Base-by-base conservation (phyloP, 352 stramenopile species). In the Saprolegnia parasitica region DNA sequence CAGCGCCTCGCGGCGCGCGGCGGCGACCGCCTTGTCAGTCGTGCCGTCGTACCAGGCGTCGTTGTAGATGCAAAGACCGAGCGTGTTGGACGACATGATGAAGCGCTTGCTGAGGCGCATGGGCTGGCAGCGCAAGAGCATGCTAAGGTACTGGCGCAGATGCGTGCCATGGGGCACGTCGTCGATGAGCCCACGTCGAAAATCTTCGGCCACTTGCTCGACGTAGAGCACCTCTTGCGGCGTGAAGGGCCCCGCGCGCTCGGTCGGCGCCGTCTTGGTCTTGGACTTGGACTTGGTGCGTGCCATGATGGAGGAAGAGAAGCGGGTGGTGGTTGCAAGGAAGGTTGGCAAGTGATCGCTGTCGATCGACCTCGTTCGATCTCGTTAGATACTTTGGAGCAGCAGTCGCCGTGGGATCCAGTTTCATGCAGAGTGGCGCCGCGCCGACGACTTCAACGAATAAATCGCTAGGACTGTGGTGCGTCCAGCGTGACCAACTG, bases 91-190 rank as follows among this genome's bases (percentile, higher is more conserved):
- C 18, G 26, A n/a, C 26, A 62, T 49, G 21, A 29, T 20, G 39
- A 70, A 70, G 29, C 55, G 54, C 29, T 70, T 70, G 54, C 63
- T 70, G 1, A 70, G 26, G 32, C 63, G 63, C 63, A 70, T 70
- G 32, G 63, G 63, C 11, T 37, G 20, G 39, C 63, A 70, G 24
- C 61, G 54, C 5, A 70, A n/a, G n/a, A 49, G 37, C 9, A n/a
- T 46, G n/a, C 45, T 52, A 1, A 70, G 54, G 29, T 52, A 70
- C 15, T 39, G 8, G n/a, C 63, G 63, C 0, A 70, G 39, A 39
- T 52, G 54, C 35, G 46, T 70, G 35, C 63, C 63, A 29, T 61
- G 15, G 5, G 26, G 16, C 11, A 70, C 32, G 21, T 61, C 47
- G 40, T 70, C 63, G 20, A 70, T 45, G 5, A 58, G 32, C 8